Evolutionary conservation across 2,329 filamentous ascomycete species (phyloP).

Genomic region (Plenodomus tracheiphilus): DNA sequence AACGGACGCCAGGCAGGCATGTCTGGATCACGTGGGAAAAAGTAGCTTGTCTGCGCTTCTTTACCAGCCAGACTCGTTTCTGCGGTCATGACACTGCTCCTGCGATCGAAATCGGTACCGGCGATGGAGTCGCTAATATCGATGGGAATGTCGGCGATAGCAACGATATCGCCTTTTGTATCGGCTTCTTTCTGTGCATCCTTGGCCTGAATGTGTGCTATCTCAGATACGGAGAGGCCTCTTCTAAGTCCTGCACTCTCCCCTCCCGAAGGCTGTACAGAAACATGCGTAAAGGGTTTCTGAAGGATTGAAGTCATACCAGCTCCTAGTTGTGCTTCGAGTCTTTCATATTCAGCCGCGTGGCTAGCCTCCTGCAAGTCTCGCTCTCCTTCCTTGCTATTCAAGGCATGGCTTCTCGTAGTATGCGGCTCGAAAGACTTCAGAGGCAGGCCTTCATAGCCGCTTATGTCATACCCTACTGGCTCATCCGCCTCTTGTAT

Average conservation of each 20-base stretch:
- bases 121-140: constrained; percentile 49
- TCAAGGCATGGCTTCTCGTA: constrained; percentile 12
- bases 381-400: constrained; percentile 21
- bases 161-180: constrained; percentile 49
- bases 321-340: constrained; percentile 41
- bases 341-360: constrained; percentile 40
- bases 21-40: constrained; percentile 45
- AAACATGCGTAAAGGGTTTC: constrained; percentile 36
- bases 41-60: constrained; percentile 42
- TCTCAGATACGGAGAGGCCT: constrained; percentile 8
- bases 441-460: constrained; percentile 34
- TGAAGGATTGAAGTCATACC: constrained; percentile 43
- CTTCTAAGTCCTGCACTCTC: neutral
- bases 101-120: constrained; percentile 38
- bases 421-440: constrained; percentile 21
- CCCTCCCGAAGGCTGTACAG: constrained; percentile 11
- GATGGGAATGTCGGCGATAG: constrained; percentile 45
- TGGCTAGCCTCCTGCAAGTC: constrained; percentile 36
- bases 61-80: constrained; percentile 18
- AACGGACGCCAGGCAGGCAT: constrained; percentile 46
- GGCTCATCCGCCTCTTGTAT: constrained; percentile 39
- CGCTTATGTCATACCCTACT: constrained; percentile 33
- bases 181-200: constrained; percentile 49
- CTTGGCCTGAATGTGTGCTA: constrained; percentile 24
- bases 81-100: constrained; percentile 26